Evolutionary conservation across 495 filamentous ascomycete genomes (phyloP), one percentile per base, ranked within the genome.

Genomic region (Penicillium antarcticum): DNA sequence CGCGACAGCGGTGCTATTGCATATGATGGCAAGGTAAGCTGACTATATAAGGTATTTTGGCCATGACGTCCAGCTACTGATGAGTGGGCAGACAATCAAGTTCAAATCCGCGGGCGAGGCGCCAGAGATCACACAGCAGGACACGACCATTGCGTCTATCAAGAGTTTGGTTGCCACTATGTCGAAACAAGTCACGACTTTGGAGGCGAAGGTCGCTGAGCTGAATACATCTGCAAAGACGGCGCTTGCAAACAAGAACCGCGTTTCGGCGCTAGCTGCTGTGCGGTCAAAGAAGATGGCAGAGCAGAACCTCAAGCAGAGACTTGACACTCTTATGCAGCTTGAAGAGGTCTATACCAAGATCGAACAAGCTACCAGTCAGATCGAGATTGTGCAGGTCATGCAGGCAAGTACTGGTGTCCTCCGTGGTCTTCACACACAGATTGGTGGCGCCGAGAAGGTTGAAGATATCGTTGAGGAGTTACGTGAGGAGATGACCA

Each of bases 311-410:
- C 76, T 97, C 0, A 72, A 77, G 14, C 79, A 83, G 42, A 84
- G 90, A 3, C 76, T 83, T 18, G 83, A 83, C 9, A 87, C 85
- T 1, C 76, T 94, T 1, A 69, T 68, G n/a, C 91, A 96, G 67
- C 74, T 97, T 0, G 90, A 97, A 66, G 84, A 88, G 39, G 84
- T 96, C 0, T 87, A 87, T 45, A 63, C 72, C 8, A 87, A 85
- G 59, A 91, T 98, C 46, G 85, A 96, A 66, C 85, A 91, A 66
- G 95, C 94, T 1, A 77, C 81, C 2, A 87, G 88, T 59, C 89
- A 96, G 43, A 80, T 95, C 14, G 84, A 88, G 48, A 76, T 96
- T 14, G 80, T 96, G 2, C 74, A 74, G 45, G 85, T 89, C 9
- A 92, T 98, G 87, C 82, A 91, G 60, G 81, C 83, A 16, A 87